Percentiles rank a stretch among this genome's conserved stretches.
These are phyloP conservation scores for Helminthosporium solani DNA, from an alignment of 2,329 filamentous ascomycete genomes.

Conservation along the genomic window DNA sequence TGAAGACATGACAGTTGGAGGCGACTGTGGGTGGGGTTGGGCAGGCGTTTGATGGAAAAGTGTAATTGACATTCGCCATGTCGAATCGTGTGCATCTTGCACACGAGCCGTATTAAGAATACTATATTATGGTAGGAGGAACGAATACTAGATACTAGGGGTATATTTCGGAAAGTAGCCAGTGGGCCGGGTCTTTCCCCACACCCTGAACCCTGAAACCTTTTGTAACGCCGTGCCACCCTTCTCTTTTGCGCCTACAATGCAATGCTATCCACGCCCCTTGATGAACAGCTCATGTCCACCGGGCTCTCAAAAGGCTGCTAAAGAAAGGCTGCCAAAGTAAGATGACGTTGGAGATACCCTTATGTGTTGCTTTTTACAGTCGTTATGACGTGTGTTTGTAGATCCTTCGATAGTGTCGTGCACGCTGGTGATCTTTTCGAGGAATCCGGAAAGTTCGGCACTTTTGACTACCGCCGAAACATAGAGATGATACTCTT, in stretches of 20 bases:
- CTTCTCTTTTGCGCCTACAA: neutral
- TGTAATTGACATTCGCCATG: neutral
- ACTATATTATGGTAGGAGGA: neutral
- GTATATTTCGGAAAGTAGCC: slow-evolving; percentile 1
- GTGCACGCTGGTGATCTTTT: neutral
- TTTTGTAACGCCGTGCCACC: neutral
- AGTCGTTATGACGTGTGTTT: neutral
- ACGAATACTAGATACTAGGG: slow-evolving; percentile 1
- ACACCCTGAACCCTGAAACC: neutral
- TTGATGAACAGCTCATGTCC: neutral
- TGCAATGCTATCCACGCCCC: neutral
- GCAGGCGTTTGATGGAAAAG: neutral
- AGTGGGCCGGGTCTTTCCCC: neutral
- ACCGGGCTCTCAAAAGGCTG: neutral
- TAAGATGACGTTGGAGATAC: neutral
- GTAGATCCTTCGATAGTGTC: neutral
- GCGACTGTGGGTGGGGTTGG: neutral
- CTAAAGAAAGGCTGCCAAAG: neutral
- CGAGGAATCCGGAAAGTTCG: neutral
- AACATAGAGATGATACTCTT: slow-evolving; percentile 52
- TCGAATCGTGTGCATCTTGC: neutral
- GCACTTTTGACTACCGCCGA: slow-evolving; percentile 36
- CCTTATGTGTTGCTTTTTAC: neutral
- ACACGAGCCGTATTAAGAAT: neutral
- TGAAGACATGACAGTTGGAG: neutral